These are phyloP conservation scores for Stevia rebaudiana DNA, from an alignment of 140 eudicot genomes.

Conservation along the genomic window DNA sequence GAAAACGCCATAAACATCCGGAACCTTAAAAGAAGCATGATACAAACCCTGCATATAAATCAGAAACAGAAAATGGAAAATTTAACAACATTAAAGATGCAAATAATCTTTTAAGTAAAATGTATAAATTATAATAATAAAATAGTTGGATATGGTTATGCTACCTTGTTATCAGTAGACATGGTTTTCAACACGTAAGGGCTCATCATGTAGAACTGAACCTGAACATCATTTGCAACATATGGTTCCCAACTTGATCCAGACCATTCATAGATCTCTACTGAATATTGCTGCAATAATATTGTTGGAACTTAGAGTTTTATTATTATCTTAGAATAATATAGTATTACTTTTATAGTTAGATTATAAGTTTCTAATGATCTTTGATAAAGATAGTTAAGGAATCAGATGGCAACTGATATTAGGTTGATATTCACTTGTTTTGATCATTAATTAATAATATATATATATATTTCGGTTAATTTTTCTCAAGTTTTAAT, in stretches of 20 bases:
- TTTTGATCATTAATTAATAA: not conserved
- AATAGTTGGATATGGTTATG: not conserved
- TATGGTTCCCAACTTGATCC: constrained; percentile 91
- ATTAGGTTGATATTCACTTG: not conserved
- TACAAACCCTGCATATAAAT: constrained; percentile 56
- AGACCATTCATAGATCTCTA: constrained; percentile 92
- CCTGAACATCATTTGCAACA: constrained; percentile 75
- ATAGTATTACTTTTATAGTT: not conserved
- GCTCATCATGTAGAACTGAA: constrained; percentile 98
- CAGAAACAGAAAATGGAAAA: not conserved
- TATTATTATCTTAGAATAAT: not conserved
- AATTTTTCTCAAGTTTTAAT: not conserved
- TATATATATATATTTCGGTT: not conserved
- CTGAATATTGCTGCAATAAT: constrained; percentile 58
- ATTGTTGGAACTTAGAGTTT: not conserved
- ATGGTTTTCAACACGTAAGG: constrained; percentile 84
- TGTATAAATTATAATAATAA: too few relatives aligned
- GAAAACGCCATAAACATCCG: constrained; percentile 97
- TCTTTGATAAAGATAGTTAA: not conserved
- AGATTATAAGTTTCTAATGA: not conserved
- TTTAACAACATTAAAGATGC: not conserved
- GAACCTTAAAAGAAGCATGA: constrained; percentile 77
- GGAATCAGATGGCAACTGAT: not conserved
- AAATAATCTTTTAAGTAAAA: not conserved
- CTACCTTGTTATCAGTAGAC: constrained; percentile 78